Base-by-base conservation (phyloP, 163 green algal species). In the Picocystis sp. region DNA sequence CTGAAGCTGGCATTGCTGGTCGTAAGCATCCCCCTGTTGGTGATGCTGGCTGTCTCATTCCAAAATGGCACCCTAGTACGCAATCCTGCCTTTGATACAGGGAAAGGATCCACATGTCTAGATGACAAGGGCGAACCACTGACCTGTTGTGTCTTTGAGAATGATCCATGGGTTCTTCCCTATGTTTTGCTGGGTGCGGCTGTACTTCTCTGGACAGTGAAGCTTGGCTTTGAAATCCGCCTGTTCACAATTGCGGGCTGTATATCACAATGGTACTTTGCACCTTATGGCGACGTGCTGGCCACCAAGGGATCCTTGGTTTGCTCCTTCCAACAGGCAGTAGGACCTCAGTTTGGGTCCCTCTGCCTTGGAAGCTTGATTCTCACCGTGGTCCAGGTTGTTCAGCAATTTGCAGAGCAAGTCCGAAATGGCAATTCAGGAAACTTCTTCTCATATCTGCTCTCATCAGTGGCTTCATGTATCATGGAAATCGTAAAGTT, bases 261-360 rank as follows among this genome's bases (percentile, higher is more conserved):
- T 1, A 55, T 82, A 2, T 63, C 64, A 6, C 74, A 81, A 61
- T 68, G 64, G 67, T 83, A 83, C 52, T 83, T 78, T 63, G 50
- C 57, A 1, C 67, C 70, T 0, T 17, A 51, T 0, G 43, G 49
- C 49, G 66, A 17, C 11, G 52, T 35, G 11, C 23, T 55, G 47
- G 73, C 67, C 52, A 74, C 45, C 14, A 66, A n/a, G n/a, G n/a
- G n/a, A n/a, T n/a, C n/a, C n/a, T n/a, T 58, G 3, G 22, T 47
- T 38, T 47, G 56, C 23, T 57, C 56, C 14, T 25, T 79, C 1
- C 45, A 47, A 11, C 58, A 78, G 49, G 76, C 73, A 11, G 33
- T 78, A 2, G 72, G 65, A 1, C 63, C 74, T 21, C 60, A 44
- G 17, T 76, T 82, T 47, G 76, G 76, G 17, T 71, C 69, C 45